A percentile compares a stretch with the other conserved stretches of the same genome.
These are phyloP conservation scores for Populus euphratica DNA, from an alignment of 345 rosid species.

Conservation along the genomic window DNA sequence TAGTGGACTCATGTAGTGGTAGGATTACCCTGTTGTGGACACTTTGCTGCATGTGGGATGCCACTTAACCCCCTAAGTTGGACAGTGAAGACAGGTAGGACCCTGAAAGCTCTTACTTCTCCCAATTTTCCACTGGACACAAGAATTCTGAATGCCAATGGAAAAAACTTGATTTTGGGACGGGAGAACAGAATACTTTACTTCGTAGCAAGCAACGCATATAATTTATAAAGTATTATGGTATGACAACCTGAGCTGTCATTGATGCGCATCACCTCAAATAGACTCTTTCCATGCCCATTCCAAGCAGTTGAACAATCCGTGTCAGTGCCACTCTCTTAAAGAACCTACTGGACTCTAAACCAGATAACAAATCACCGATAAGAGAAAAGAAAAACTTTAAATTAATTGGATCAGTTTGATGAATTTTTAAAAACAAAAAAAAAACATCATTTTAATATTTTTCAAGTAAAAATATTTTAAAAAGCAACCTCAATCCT, in stretches of 20 bases:
- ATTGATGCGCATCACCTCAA: slow-evolving; percentile 16
- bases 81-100: slow-evolving; percentile 25
- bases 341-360: slow-evolving; percentile 1
- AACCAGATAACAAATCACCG: background rate
- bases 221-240: background rate
- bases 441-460: too few species aligned
- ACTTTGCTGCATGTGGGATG: slow-evolving; percentile 5
- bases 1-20: background rate
- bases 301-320: slow-evolving; percentile 31
- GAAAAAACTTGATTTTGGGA: background rate
- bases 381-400: background rate
- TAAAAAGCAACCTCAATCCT: rapidly evolving
- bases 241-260: slow-evolving; percentile 27
- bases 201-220: background rate
- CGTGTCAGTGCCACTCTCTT: slow-evolving; percentile 22
- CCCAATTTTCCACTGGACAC: background rate
- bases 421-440: too few species aligned
- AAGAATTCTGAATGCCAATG: background rate
- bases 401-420: background rate
- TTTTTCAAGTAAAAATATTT: too few species aligned
- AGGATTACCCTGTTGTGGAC: background rate
- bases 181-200: slow-evolving; percentile 11
- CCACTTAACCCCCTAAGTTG: slow-evolving; percentile 4
- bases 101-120: background rate
- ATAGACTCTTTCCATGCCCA: slow-evolving; percentile 23